Percentiles rank a stretch among this genome's conserved stretches.
These are phyloP conservation scores for Harringtonia lauricola DNA, from an alignment of 2,329 filamentous ascomycete genomes.

Conservation along the genomic window DNA sequence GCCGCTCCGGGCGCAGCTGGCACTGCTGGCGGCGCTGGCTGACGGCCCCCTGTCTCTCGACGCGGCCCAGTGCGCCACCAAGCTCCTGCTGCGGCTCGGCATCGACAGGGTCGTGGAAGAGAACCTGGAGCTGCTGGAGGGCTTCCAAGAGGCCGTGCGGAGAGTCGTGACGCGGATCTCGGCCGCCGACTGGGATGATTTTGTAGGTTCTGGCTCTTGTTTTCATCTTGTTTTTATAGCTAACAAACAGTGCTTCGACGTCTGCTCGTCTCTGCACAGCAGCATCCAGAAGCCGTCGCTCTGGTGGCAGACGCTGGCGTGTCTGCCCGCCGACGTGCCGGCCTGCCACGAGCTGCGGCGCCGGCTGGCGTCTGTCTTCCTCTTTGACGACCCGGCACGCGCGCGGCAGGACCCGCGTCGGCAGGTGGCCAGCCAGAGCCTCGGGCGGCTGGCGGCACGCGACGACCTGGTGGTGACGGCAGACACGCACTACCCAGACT, in stretches of 20 bases:
- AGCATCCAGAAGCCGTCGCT: conserved; percentile 38
- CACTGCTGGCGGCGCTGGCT: conserved; percentile 28
- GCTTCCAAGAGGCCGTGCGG: conserved; percentile 31
- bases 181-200: conserved; percentile 20
- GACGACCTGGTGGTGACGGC: conserved; percentile 36
- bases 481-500: conserved; percentile 55
- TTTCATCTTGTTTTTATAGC: conserved; percentile 12
- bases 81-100: conserved; percentile 41
- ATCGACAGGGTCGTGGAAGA: conserved; percentile 39
- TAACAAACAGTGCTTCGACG: conserved; percentile 29
- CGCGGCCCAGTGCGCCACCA: conserved; percentile 27
- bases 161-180: conserved; percentile 31
- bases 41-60: conserved; percentile 18
- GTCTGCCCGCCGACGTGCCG: conserved; percentile 42
- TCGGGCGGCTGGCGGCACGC: conserved; percentile 18
- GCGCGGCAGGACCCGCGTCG: conserved; percentile 26
- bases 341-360: conserved; percentile 50
- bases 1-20: conserved; percentile 30
- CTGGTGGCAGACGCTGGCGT: conserved; percentile 44
- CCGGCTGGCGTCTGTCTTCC: conserved; percentile 52
- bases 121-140: conserved; percentile 27
- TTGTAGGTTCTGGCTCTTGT: conserved; percentile 26
- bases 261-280: conserved; percentile 33
- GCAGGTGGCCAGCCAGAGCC: conserved; percentile 31
- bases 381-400: conserved; percentile 40